These are phyloP conservation scores for Cladosporium sphaerospermum DNA, from an alignment of 2,329 filamentous ascomycete genomes.

Conservation along the genomic window DNA sequence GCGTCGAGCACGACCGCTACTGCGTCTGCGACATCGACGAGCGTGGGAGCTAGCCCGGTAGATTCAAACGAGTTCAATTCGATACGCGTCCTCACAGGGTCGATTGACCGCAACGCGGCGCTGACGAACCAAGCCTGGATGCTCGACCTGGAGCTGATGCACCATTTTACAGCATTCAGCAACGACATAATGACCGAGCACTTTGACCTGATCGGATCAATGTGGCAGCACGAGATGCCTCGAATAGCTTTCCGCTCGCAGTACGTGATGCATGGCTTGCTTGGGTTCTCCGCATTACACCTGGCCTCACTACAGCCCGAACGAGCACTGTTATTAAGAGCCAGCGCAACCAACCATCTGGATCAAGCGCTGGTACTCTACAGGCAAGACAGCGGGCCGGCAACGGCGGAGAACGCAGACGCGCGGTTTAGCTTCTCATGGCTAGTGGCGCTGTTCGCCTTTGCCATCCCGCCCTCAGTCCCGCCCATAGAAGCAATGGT, in stretches of 20 bases:
- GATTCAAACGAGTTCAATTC: constrained; percentile 9
- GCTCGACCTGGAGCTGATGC: constrained; percentile 27
- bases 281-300: constrained; percentile 26
- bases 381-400: constrained; percentile 15
- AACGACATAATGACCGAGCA: constrained; percentile 21
- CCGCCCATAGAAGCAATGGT: constrained; percentile 25
- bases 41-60: constrained; percentile 3
- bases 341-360: constrained; percentile 26
- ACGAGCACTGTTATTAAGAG: constrained; percentile 18
- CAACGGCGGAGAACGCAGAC: constrained; percentile 23
- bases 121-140: constrained; percentile 22
- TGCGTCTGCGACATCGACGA: constrained; percentile 14
- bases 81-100: constrained; percentile 22
- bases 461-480: constrained; percentile 23
- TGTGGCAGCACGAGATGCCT: constrained; percentile 25
- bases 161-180: constrained; percentile 18
- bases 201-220: constrained; percentile 16
- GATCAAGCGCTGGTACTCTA: constrained; percentile 25
- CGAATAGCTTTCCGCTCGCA: constrained; percentile 23
- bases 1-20: constrained; percentile 8
- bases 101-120: constrained; percentile 20
- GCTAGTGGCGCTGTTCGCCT: constrained; percentile 25
- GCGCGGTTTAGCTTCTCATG: constrained; percentile 25
- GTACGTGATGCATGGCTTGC: constrained; percentile 27
- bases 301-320: constrained; percentile 23